Conservation (phyloP, 1,284 basidiomycete genomes). For the Irpex sp. region DNA sequence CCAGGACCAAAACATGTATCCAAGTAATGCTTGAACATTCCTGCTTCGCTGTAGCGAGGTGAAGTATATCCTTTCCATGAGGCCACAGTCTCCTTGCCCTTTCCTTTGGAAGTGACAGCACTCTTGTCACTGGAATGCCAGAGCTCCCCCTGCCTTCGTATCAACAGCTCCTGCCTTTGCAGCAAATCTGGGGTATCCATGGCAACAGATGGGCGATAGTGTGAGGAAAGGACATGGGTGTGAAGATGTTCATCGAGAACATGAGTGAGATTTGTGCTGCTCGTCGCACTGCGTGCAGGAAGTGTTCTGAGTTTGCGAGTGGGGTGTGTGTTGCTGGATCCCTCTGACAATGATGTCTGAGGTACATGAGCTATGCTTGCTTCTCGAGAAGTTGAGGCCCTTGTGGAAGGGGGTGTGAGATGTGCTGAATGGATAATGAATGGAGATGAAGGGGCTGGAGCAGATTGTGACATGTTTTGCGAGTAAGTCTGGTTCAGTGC, state of each 20-base stretch:
- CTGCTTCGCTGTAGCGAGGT: conserved; percentile 20
- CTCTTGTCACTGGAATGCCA: background rate
- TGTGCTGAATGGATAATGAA: no score
- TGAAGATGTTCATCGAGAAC: background rate
- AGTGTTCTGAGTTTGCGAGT: no score
- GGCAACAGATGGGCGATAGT: background rate
- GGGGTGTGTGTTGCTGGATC: no score
- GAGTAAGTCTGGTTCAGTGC: background rate
- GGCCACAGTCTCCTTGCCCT: conserved; percentile 1
- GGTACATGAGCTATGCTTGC: background rate
- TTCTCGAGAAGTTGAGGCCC: no score
- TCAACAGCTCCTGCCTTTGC: background rate
- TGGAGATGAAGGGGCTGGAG: no score
- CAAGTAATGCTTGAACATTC: conserved; percentile 21
- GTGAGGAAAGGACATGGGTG: background rate
- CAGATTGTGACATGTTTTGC: background rate
- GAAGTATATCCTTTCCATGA: conserved; percentile 12
- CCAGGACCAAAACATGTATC: conserved; percentile 21
- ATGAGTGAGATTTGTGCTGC: background rate
- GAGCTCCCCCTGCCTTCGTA: background rate
- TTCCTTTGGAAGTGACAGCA: background rate
- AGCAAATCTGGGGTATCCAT: background rate
- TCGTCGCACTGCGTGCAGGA: background rate
- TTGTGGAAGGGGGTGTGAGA: no score
- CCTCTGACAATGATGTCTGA: no score